Evolutionary conservation across 768 basidiomycete genomes (phyloP).

Genomic region (Naematelia aurantialba): DNA sequence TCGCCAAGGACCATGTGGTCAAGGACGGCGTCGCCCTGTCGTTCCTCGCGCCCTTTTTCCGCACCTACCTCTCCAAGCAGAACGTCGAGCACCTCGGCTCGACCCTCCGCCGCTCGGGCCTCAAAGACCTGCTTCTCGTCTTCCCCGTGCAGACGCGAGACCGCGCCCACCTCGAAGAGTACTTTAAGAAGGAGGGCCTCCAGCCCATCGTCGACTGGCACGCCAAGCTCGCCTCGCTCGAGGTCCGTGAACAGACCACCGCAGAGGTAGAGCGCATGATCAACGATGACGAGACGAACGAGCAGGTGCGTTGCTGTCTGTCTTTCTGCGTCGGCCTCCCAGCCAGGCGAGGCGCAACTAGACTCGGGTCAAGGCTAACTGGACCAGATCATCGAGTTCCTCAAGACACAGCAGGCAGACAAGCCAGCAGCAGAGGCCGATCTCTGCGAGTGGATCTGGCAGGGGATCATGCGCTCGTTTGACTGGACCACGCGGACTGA

Average conservation of each 20-base stretch:
- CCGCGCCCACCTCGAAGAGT: constrained; percentile 69
- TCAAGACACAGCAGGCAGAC: constrained; percentile 70
- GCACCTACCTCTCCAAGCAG: constrained; percentile 72
- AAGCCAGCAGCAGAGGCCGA: constrained; percentile 80
- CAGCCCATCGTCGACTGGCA: constrained; percentile 90
- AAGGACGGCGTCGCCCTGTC: constrained; percentile 83
- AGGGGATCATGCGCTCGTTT: constrained; percentile 77
- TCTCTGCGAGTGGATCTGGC: constrained; percentile 84
- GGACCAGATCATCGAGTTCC: constrained; percentile 66
- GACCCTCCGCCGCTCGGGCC: constrained; percentile 74
- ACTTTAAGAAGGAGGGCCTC: constrained; percentile 77
- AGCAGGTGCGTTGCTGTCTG: constrained; percentile 58
- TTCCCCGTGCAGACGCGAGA: constrained; percentile 82
- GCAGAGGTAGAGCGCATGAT: constrained; percentile 62
- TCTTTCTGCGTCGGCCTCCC: background rate
- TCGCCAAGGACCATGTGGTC: constrained; percentile 90
- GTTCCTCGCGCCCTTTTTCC: constrained; percentile 74
- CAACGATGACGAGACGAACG: constrained; percentile 62
- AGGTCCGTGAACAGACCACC: constrained; percentile 72
- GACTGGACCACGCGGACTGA: constrained; percentile 88
- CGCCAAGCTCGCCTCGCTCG: constrained; percentile 79
- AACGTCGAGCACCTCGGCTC: constrained; percentile 83
- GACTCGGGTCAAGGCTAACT: background rate
- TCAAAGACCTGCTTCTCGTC: constrained; percentile 74
- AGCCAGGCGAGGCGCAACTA: background rate